Base-by-base conservation (phyloP, 148 eudicot species). In the Camellia sinensis region DNA sequence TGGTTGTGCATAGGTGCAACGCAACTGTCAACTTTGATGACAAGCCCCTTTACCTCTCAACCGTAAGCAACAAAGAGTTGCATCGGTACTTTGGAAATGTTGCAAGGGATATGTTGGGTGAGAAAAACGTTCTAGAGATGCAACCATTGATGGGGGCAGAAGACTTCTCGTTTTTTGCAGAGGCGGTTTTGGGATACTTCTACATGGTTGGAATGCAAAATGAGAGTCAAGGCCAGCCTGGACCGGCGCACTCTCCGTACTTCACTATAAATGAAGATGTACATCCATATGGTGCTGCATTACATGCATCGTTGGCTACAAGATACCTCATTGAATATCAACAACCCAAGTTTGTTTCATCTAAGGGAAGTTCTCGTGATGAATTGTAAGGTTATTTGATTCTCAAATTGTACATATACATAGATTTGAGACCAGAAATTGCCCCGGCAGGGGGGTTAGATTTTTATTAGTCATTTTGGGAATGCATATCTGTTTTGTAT, bases 1-100 rank as follows among this genome's bases (percentile, higher is more conserved):
- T 95, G 18, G 84, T 91, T 7, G 97, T 93, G 41, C 92, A 91
- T 22, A 88, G 95, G 79, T 91, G 97, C 89, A 84, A 90, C 1
- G 94, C 94, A 46, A 90, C 87, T 4, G 81, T 93, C 37, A 68
- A 78, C 78, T 93, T 91, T 78, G 18, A 80, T 2, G 80, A 79
- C 7, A 80, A 80, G 46, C 82, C 88, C 10, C 75, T 86, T 67
- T 84, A 76, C 79, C 95, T 91, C 0, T 89, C 86, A 5, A 90
- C 92, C 13, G 81, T 88, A 37, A 93, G 91, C 40, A 86, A 88
- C 60, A 70, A 82, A 29, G 86, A 78, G 40, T 82, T 93, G 83
- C 95, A 93, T 71, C 74, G 73, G 43, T 80, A 84, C 61, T 90
- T 93, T 77, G 56, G 29, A 60, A 85, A 48, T 13, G 85, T 91